Evolutionary conservation across 1,284 basidiomycete genomes (phyloP), one percentile per base, ranked within the genome.

Genomic region (Chiua sp.): DNA sequence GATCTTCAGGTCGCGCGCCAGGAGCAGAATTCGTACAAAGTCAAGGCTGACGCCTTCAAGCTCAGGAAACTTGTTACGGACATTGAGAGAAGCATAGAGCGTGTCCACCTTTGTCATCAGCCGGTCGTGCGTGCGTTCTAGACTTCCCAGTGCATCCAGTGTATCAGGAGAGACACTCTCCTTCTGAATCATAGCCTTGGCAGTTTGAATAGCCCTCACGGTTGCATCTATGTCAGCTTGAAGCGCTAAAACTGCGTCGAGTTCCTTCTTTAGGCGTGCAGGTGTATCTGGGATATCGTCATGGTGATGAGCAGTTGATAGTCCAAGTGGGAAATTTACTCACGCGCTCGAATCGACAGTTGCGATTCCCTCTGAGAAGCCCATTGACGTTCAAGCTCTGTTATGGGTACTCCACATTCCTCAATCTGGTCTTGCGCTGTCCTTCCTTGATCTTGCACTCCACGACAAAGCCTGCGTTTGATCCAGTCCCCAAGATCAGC

Each of bases 1-100:
- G 12, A 77, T 76, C 57, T 80, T 80, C 22, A 79, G 65, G 35
- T 79, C 77, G 0, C 69, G 64, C 0, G 74, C 74, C 50, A 79
- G 59, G 0, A 80, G 48, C 0, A 81, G 68, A 0, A 59, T 68
- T 0, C 64, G 54, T 7, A 79, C 63, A 55, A 80, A 80, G 0
- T 79, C 70, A 0, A 75, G 46, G 4, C 67, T 60, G 7, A 77
- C 51, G 0, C 65, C 66, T 0, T 62, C 23, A 0, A 81, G 68
- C 23, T 77, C 72, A 0, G 75, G 79, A 53, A 75, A 79, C 3
- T 52, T 51, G 0, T 73, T 59, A 0, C 69, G 65, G 2, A 80
- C 59, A 30, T 80, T 79, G 3, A 80, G 67, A 0, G 77, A 78
- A 3, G 68, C 47, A 59, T 78, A 79, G 0, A 80, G 62, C 0